phyloP scores from a whole-genome alignment of 2,329 filamentous ascomycete species.

The Chrysoporthe cubensis region DNA sequence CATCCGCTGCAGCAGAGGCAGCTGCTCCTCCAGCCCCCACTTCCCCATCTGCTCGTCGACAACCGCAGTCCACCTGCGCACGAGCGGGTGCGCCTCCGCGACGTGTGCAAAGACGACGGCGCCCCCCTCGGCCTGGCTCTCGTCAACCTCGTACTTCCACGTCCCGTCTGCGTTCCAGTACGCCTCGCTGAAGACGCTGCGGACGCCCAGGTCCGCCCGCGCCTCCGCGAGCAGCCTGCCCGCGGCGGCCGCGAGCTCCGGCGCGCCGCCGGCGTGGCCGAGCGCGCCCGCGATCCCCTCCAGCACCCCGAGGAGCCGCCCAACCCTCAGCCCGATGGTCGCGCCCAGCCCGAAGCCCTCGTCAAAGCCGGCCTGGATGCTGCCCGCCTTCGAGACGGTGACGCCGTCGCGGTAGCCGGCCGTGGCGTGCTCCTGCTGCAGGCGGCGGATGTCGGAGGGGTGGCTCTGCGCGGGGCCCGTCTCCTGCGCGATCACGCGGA shows the following conservation, averaged over 20 bases:
- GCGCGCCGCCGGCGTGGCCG: conserved; percentile 31
- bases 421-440: conserved; percentile 77
- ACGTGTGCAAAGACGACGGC: conserved; percentile 62
- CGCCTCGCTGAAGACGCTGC: conserved; percentile 65
- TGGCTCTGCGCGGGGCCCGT: conserved; percentile 35
- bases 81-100: conserved; percentile 68
- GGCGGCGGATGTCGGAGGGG: conserved; percentile 69
- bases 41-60: conserved; percentile 46
- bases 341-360: conserved; percentile 87
- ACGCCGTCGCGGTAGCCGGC: conserved; percentile 92
- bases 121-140: conserved; percentile 24
- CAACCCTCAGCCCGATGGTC: conserved; percentile 73
- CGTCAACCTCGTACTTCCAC: conserved; percentile 66
- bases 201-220: conserved; percentile 61
- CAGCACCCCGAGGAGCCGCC: conserved; percentile 75
- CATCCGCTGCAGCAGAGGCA: conserved; percentile 24
- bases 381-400: conserved; percentile 71
- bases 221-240: conserved; percentile 52
- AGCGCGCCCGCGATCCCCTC: conserved; percentile 68
- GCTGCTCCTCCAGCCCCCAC: conserved; percentile 36
- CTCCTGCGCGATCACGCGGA: neutral
- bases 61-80: conserved; percentile 62
- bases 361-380: conserved; percentile 88
- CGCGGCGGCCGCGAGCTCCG: conserved; percentile 34
- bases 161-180: conserved; percentile 73